These are phyloP conservation scores for Solanum sejunctum DNA, from an alignment of 257 asterid genomes.

Conservation along the genomic window DNA sequence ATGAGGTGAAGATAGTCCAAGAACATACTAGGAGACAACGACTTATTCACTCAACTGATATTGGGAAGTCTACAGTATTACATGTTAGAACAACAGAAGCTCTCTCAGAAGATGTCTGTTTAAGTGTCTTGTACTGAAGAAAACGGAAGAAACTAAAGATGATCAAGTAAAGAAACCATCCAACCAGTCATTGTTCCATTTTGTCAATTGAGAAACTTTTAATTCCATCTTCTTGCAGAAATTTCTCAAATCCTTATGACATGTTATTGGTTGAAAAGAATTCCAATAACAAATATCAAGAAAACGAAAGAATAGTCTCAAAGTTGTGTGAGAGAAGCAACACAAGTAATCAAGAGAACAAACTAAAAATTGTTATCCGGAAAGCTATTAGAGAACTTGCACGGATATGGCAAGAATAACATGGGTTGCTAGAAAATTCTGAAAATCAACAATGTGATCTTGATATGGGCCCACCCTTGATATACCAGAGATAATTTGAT, in stretches of 20 bases:
- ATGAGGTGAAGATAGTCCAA: neutral
- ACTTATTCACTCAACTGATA: neutral
- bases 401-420: neutral
- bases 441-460: neutral
- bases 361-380: neutral
- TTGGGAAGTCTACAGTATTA: neutral
- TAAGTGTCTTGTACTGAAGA: neutral
- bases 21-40: neutral
- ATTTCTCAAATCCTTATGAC: neutral
- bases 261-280: neutral
- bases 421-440: neutral
- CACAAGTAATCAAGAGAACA: neutral
- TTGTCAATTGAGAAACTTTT: neutral
- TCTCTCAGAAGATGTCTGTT: neutral
- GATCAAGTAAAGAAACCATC: neutral
- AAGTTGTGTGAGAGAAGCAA: neutral
- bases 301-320: neutral
- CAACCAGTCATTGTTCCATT: neutral
- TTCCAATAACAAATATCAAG: neutral
- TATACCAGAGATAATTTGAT: neutral
- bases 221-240: neutral
- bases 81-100: neutral
- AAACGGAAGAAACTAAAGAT: neutral
- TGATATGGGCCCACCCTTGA: neutral
- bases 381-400: neutral